These are phyloP conservation scores for Pseudoneurospora amorphoporcata DNA, from an alignment of 495 filamentous ascomycete genomes.

Conservation along the genomic window DNA sequence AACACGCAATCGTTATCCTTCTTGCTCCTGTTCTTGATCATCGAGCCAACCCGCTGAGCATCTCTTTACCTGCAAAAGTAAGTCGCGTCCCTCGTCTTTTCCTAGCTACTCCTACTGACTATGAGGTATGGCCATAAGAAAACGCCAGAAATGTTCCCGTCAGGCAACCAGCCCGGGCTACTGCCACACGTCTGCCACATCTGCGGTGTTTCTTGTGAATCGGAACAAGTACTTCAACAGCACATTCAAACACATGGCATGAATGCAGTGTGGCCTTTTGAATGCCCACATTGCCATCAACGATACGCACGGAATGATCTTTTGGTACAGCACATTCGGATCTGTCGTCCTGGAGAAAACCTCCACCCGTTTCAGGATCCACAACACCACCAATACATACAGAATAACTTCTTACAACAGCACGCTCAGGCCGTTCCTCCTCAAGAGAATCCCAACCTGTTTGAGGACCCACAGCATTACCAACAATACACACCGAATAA, in stretches of 20 bases:
- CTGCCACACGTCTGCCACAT: neutral
- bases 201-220: neutral
- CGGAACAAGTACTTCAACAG: neutral
- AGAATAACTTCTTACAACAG: no score
- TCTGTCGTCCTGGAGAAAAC: no score
- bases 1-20: neutral
- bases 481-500: no score
- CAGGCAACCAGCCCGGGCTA: neutral
- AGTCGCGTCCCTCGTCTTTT: neutral
- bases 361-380: no score
- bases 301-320: no score
- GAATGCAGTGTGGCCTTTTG: neutral
- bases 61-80: neutral
- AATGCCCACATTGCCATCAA: neutral
- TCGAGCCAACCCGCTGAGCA: neutral
- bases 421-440: no score
- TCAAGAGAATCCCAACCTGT: no score
- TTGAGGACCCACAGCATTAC: no score
- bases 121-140: neutral
- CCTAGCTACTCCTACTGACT: neutral
- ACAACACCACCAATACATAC: no score
- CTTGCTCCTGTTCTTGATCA: neutral
- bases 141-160: neutral
- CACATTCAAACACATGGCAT: neutral
- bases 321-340: no score